These are phyloP conservation scores for Alternaria solani DNA, from an alignment of 2,329 filamentous ascomycete genomes.

Conservation along the genomic window DNA sequence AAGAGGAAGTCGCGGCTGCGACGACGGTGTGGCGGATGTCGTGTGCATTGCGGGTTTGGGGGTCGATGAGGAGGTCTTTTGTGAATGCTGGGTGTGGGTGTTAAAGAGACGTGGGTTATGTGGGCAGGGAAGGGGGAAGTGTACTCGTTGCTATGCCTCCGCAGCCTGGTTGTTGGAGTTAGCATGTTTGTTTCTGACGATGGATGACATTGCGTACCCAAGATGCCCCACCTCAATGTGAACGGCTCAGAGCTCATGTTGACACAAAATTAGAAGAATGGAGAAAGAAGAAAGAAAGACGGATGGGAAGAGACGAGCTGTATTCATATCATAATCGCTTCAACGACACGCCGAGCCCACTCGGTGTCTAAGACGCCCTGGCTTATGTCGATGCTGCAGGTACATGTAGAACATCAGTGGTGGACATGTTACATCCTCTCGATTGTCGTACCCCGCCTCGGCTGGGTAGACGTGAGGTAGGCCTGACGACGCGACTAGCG, in stretches of 20 bases:
- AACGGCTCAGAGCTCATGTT: conserved; percentile 28
- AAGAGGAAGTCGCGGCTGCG: conserved; percentile 83
- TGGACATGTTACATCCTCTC: background rate
- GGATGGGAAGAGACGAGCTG: background rate
- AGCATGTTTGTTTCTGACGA: background rate
- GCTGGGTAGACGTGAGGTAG: background rate
- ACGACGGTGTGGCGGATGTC: conserved; percentile 80
- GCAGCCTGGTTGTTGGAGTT: conserved; percentile 61
- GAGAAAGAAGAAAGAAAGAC: background rate
- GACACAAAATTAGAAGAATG: background rate
- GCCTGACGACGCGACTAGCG: background rate
- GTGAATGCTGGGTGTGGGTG: conserved; percentile 68
- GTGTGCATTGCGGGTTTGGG: conserved; percentile 70
- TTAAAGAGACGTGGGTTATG: background rate
- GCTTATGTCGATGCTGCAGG: conserved; percentile 4
- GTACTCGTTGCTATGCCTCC: conserved; percentile 44
- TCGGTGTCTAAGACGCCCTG: background rate
- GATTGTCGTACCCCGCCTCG: conserved; percentile 10
- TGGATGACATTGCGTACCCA: conserved; percentile 19
- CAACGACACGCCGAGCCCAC: background rate
- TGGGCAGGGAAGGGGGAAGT: too few relatives aligned
- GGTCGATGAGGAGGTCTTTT: conserved; percentile 79
- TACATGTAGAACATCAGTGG: background rate
- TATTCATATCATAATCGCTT: background rate
- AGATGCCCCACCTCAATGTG: conserved; percentile 37